phyloP scores from a whole-genome alignment of 176 grass and related monocot genomes.

The Eleusine indica region DNA sequence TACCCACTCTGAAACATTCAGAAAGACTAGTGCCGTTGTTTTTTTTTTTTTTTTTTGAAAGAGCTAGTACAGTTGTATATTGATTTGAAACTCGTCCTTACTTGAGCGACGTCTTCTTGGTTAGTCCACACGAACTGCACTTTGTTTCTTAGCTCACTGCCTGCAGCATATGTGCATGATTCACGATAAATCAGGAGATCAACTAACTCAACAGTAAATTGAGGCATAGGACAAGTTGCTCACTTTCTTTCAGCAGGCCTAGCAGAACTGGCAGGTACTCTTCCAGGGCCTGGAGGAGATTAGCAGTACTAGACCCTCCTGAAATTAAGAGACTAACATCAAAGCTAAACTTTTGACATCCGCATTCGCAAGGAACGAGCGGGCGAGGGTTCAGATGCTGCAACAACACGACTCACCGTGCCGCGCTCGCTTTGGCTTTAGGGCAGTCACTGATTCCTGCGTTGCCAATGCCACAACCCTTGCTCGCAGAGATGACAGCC shows the following conservation, averaged over 20 bases:
- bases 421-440: slow-evolving; percentile 63
- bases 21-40: not conserved
- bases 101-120: slow-evolving; percentile 79
- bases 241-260: slow-evolving; percentile 80
- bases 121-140: slow-evolving; percentile 84
- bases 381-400: slow-evolving; percentile 20
- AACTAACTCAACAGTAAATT: not conserved
- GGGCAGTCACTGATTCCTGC: slow-evolving; percentile 61
- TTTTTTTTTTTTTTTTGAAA: no score
- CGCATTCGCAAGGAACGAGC: not conserved
- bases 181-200: not conserved
- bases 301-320: slow-evolving; percentile 58
- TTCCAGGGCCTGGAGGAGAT: slow-evolving; percentile 76
- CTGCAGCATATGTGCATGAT: slow-evolving; percentile 39
- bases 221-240: not conserved
- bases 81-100: slow-evolving; percentile 17
- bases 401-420: slow-evolving; percentile 56
- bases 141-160: slow-evolving; percentile 49
- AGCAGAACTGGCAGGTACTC: slow-evolving; percentile 77
- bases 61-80: not conserved
- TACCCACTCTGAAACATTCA: slow-evolving; percentile 27
- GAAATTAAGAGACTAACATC: slow-evolving; percentile 18
- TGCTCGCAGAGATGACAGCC: slow-evolving; percentile 55
- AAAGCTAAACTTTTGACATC: slow-evolving; percentile 28
- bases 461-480: slow-evolving; percentile 71